These are phyloP conservation scores for Thalia dealbata DNA, from an alignment of 176 grass and related monocot species.

Conservation along the genomic window DNA sequence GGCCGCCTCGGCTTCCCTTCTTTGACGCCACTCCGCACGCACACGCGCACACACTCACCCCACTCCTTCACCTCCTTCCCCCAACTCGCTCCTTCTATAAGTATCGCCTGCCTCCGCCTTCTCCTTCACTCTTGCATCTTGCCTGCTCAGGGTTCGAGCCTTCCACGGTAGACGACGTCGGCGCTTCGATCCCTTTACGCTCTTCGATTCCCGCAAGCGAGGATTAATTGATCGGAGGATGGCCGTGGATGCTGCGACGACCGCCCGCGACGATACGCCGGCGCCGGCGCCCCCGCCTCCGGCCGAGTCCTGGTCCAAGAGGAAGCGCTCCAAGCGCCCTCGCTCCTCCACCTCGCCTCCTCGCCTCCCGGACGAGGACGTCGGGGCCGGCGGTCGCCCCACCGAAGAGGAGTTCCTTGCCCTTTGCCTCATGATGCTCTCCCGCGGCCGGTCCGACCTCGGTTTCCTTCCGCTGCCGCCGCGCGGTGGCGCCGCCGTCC, in stretches of 20 bases:
- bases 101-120: background rate
- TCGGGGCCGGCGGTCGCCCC: background rate
- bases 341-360: background rate
- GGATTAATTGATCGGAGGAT: background rate
- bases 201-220: background rate
- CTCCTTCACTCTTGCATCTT: background rate
- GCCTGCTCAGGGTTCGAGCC: background rate
- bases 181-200: background rate
- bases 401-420: slow-evolving; percentile 8
- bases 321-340: slow-evolving; percentile 12
- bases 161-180: background rate
- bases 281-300: background rate
- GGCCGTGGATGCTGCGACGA: background rate
- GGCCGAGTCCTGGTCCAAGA: background rate
- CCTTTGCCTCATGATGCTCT: slow-evolving; percentile 14
- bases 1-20: background rate
- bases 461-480: background rate
- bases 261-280: background rate
- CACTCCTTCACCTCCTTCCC: background rate
- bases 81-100: background rate
- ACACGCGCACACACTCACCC: background rate
- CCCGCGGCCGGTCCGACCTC: background rate
- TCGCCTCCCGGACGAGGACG: background rate
- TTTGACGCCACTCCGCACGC: background rate
- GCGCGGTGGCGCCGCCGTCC: background rate